phyloP scores from a whole-genome alignment of 1,139 yeast species.

The Waltiozyma solani region DNA sequence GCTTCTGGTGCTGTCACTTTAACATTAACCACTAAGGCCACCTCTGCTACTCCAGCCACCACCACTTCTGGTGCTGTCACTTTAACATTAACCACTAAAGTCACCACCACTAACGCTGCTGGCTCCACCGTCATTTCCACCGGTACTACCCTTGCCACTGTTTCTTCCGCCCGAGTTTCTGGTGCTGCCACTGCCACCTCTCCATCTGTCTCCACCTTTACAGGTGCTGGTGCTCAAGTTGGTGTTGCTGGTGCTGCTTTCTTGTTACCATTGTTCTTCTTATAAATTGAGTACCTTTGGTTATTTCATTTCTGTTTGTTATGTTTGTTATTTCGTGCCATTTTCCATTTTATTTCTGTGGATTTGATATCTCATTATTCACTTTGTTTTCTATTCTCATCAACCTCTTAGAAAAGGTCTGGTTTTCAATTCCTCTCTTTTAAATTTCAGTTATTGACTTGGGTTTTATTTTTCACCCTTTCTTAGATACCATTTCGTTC shows the following conservation, averaged over 20 bases:
- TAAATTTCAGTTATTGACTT: too few relatives aligned
- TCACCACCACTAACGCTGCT: constrained; percentile 8
- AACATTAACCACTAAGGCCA: constrained; percentile 4
- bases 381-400: too few relatives aligned
- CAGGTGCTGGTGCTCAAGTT: constrained; percentile 4
- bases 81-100: not conserved
- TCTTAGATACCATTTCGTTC: too few relatives aligned
- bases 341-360: too few relatives aligned
- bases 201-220: not conserved
- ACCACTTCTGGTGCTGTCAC: constrained; percentile 2
- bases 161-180: not conserved
- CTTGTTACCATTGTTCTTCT: constrained; percentile 16
- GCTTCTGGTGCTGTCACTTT: constrained; percentile 7
- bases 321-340: too few relatives aligned
- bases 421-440: too few relatives aligned
- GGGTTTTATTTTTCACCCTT: too few relatives aligned
- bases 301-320: too few relatives aligned
- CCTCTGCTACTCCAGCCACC: constrained; percentile 20
- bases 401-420: too few relatives aligned
- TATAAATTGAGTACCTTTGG: too few relatives aligned
- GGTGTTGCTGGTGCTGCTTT: constrained; percentile 14
- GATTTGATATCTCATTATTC: too few relatives aligned
- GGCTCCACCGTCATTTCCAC: not conserved
- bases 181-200: not conserved
- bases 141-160: too few relatives aligned